phyloP scores from a whole-genome alignment of 768 basidiomycete species.

The Strobilomyces confusus region DNA sequence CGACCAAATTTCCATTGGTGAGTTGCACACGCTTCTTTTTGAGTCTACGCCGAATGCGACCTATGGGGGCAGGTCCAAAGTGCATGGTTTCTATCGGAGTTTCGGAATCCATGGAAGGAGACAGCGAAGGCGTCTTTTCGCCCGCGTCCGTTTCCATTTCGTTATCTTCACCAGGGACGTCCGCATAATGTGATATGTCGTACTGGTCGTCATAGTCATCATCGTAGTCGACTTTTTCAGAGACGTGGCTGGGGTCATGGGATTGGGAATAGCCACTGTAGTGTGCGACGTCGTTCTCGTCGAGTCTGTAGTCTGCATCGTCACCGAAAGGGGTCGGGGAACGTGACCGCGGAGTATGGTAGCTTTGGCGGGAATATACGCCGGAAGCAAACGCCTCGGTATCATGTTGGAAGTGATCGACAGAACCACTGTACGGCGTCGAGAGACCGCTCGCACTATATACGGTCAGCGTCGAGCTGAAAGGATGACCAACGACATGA shows the following conservation, averaged over 20 bases:
- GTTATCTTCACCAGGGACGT: slow-evolving; percentile 18
- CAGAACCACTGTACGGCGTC: slow-evolving; percentile 28
- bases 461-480: slow-evolving; percentile 15
- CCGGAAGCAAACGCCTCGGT: slow-evolving; percentile 69
- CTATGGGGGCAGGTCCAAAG: slow-evolving; percentile 84
- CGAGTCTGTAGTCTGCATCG: slow-evolving; percentile 66
- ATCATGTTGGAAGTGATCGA: slow-evolving; percentile 64
- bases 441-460: slow-evolving; percentile 26
- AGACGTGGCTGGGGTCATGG: slow-evolving; percentile 7
- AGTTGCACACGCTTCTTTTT: slow-evolving; percentile 80
- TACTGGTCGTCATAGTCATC: slow-evolving; percentile 19
- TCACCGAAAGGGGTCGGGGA: slow-evolving; percentile 74
- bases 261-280: slow-evolving; percentile 42
- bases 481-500: slow-evolving; percentile 24
- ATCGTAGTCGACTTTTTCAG: slow-evolving; percentile 23
- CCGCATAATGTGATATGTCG: slow-evolving; percentile 32
- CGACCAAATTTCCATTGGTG: slow-evolving; percentile 84
- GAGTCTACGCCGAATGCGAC: slow-evolving; percentile 71
- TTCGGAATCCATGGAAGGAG: slow-evolving; percentile 40
- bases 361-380: slow-evolving; percentile 45
- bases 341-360: slow-evolving; percentile 57
- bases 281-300: slow-evolving; percentile 53
- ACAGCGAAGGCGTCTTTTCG: slow-evolving; percentile 25
- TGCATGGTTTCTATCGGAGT: slow-evolving; percentile 66
- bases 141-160: slow-evolving; percentile 18